Conservation (phyloP, 805 yeast species). For the Barnettozyma populi region DNA sequence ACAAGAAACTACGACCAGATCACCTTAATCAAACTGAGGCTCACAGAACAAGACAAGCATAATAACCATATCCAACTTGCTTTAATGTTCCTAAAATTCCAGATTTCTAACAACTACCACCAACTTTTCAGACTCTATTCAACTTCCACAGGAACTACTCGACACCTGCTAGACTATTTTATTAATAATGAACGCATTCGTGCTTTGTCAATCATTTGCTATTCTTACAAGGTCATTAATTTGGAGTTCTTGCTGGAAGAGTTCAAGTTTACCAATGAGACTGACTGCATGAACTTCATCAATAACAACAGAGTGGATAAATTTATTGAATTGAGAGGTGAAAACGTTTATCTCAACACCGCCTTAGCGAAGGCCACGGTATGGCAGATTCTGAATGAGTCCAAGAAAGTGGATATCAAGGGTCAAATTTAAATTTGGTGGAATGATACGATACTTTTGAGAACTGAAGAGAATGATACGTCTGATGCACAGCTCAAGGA, state of each 20-base stretch:
- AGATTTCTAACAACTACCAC: conserved; percentile 44
- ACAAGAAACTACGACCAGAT: conserved; percentile 51
- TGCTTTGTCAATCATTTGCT: conserved; percentile 50
- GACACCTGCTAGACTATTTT: conserved; percentile 46
- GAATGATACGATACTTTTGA: neutral
- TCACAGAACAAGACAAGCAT: conserved; percentile 26
- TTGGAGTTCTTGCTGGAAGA: conserved; percentile 33
- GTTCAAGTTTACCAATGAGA: conserved; percentile 35
- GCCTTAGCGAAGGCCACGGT: conserved; percentile 32
- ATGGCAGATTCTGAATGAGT: conserved; percentile 31
- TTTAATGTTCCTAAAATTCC: conserved; percentile 28
- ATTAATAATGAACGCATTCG: conserved; percentile 52
- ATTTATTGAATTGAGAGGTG: conserved; percentile 29
- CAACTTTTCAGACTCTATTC: conserved; percentile 41
- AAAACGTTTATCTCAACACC: conserved; percentile 30
- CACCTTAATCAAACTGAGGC: conserved; percentile 37
- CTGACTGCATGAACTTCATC: conserved; percentile 40
- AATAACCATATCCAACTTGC: conserved; percentile 19
- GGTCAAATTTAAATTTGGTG: conserved; percentile 56
- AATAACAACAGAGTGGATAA: conserved; percentile 32
- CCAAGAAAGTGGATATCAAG: conserved; percentile 74
- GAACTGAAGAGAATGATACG: neutral
- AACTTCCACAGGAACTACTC: conserved; percentile 37
- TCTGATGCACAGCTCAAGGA: neutral
- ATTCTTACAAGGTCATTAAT: conserved; percentile 47